phyloP scores from a whole-genome alignment of 768 basidiomycete genomes.

The Tephrocybe sp. region DNA sequence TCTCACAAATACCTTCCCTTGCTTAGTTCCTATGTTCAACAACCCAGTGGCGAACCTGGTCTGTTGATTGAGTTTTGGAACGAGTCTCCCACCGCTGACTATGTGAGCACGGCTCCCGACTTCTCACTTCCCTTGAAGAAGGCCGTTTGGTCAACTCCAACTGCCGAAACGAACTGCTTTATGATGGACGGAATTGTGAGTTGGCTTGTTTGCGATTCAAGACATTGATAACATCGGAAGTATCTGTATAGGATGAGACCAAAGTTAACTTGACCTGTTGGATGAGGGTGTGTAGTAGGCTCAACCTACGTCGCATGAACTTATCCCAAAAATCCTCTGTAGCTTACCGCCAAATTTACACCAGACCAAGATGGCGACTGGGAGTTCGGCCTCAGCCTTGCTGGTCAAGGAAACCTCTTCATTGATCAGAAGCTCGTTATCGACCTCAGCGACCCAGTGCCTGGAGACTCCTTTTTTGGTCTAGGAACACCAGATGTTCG shows the following conservation, averaged over 20 bases:
- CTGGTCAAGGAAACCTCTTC: constrained; percentile 50
- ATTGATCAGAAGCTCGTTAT: constrained; percentile 46
- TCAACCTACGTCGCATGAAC: too few relatives aligned
- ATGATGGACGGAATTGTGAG: constrained; percentile 44
- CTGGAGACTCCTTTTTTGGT: constrained; percentile 42
- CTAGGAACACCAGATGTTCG: constrained; percentile 41
- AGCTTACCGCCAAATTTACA: constrained; percentile 44
- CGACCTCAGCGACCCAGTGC: constrained; percentile 41
- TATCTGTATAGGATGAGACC: constrained; percentile 28
- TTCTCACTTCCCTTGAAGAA: constrained; percentile 22
- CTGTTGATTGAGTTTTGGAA: constrained; percentile 47
- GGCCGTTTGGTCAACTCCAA: constrained; percentile 38
- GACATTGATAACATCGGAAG: not conserved
- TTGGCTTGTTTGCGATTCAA: not conserved
- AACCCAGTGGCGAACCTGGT: constrained; percentile 35
- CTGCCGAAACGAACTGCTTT: constrained; percentile 33
- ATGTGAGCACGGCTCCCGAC: constrained; percentile 25
- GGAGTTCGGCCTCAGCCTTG: constrained; percentile 46
- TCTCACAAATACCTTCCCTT: constrained; percentile 51
- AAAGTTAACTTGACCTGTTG: constrained; percentile 43
- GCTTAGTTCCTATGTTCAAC: constrained; percentile 45
- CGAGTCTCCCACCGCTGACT: constrained; percentile 38
- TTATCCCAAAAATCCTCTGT: not conserved
- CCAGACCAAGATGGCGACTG: constrained; percentile 54
- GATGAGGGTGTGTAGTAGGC: constrained; percentile 39